A percentile compares a stretch with the other conserved stretches of the same genome.
Evolutionary conservation across 2,329 filamentous ascomycete genomes (phyloP).

Genomic region (Fusarium buharicum): DNA sequence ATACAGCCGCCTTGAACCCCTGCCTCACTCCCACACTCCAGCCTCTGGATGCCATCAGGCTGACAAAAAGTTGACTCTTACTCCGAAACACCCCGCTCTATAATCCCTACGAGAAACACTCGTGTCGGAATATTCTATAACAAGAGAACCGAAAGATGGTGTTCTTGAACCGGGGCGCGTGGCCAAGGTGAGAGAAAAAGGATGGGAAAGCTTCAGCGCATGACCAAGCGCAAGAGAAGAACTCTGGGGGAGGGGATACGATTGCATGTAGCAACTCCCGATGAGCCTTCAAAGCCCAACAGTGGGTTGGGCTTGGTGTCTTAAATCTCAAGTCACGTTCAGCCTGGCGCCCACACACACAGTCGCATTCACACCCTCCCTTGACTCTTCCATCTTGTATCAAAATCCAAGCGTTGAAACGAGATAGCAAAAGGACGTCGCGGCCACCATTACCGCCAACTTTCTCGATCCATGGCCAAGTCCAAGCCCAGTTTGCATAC

Average conservation of each 20-base stretch:
- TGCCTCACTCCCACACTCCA: constrained; percentile 5
- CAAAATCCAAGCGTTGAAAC: constrained; percentile 17
- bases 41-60: constrained; percentile 20
- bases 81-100: constrained; percentile 15
- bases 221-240: constrained; percentile 38
- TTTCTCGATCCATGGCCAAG: constrained; percentile 29
- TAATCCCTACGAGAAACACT: constrained; percentile 14
- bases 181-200: constrained; percentile 33
- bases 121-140: constrained; percentile 23
- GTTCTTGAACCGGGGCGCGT: constrained; percentile 39
- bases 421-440: constrained; percentile 29
- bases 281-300: constrained; percentile 41
- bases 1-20: background rate
- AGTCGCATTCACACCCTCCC: constrained; percentile 34
- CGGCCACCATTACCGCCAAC: constrained; percentile 35
- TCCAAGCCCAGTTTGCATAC: constrained; percentile 24
- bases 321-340: constrained; percentile 53
- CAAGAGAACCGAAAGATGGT: constrained; percentile 29
- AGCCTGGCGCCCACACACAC: constrained; percentile 43
- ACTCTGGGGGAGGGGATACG: constrained; percentile 28
- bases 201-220: constrained; percentile 37
- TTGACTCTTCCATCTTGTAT: constrained; percentile 27
- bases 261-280: constrained; percentile 46
- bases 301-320: constrained; percentile 50
- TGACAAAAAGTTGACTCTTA: constrained; percentile 13